Conservation (phyloP, 768 basidiomycete genomes). For the Auriscalpium vulgare region DNA sequence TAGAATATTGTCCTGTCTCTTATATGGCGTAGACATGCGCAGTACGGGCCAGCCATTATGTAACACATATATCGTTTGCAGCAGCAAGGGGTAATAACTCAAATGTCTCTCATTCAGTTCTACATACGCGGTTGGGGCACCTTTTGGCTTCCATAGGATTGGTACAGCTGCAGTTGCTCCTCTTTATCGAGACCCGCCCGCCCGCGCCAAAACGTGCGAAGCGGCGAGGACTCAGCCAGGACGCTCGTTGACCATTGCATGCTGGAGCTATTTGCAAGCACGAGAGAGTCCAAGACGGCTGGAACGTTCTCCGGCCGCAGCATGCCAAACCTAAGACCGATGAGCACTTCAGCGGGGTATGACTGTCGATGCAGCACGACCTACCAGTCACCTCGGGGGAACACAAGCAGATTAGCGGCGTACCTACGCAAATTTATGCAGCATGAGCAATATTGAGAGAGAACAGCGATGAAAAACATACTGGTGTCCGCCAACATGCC, state of each 20-base stretch:
- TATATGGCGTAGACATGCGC: no score
- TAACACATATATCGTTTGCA: no score
- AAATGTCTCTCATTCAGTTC: no score
- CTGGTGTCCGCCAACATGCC: conserved; percentile 83
- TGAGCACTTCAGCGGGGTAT: not conserved
- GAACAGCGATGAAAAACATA: conserved; percentile 27
- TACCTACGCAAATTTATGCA: conserved; percentile 31
- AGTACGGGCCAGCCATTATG: no score
- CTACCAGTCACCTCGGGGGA: conserved; percentile 69
- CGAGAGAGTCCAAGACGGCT: conserved; percentile 38
- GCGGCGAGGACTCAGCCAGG: conserved; percentile 25
- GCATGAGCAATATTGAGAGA: not conserved
- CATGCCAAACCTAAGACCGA: conserved; percentile 47
- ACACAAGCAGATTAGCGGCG: conserved; percentile 63
- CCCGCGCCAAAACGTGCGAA: conserved; percentile 57
- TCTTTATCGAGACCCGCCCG: conserved; percentile 58
- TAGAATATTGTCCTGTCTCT: no score
- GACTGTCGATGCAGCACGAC: conserved; percentile 14
- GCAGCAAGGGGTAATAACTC: no score
- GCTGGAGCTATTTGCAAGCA: conserved; percentile 24
- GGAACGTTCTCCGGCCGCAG: conserved; percentile 52
- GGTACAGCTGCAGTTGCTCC: conserved; percentile 35
- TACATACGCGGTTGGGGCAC: no score
- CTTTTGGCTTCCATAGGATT: no score
- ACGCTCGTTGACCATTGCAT: conserved; percentile 7